A percentile compares a stretch with the other conserved stretches of the same genome.
Evolutionary conservation across 2,329 filamentous ascomycete species (phyloP).

Genomic region (Aspergillus japonicus): DNA sequence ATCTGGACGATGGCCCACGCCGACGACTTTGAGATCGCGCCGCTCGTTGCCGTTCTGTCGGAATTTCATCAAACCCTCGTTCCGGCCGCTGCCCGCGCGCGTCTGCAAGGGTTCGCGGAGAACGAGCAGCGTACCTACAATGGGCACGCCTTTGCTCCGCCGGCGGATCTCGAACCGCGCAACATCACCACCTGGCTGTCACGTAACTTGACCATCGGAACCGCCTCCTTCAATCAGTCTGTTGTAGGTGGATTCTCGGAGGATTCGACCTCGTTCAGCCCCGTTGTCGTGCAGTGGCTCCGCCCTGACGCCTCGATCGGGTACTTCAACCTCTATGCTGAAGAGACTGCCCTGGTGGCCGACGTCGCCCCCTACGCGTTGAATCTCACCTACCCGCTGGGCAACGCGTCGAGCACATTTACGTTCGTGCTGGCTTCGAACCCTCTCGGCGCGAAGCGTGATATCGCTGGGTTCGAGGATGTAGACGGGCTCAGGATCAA

Average conservation of each 20-base stretch:
- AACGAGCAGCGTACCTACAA: conserved; percentile 50
- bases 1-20: conserved; percentile 55
- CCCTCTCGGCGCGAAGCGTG: conserved; percentile 14
- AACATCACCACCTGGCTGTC: conserved; percentile 62
- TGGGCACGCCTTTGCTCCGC: conserved; percentile 57
- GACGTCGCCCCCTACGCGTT: conserved; percentile 46
- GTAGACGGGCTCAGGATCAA: conserved; percentile 16
- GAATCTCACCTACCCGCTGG: conserved; percentile 53
- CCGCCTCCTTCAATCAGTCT: conserved; percentile 57
- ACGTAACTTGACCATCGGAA: conserved; percentile 58
- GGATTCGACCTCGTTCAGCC: conserved; percentile 56
- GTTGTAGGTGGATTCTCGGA: conserved; percentile 56
- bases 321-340: conserved; percentile 38
- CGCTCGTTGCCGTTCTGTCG: conserved; percentile 57
- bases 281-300: conserved; percentile 61
- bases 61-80: conserved; percentile 48
- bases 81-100: not conserved
- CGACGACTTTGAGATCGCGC: conserved; percentile 59
- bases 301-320: conserved; percentile 32
- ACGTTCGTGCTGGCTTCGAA: conserved; percentile 30
- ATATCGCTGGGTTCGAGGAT: conserved; percentile 12
- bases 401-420: conserved; percentile 33
- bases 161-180: conserved; percentile 56
- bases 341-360: conserved; percentile 42
- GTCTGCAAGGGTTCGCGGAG: conserved; percentile 50